Conservation (phyloP, 2,329 filamentous ascomycete species). For the Paradendryphiella salina region DNA sequence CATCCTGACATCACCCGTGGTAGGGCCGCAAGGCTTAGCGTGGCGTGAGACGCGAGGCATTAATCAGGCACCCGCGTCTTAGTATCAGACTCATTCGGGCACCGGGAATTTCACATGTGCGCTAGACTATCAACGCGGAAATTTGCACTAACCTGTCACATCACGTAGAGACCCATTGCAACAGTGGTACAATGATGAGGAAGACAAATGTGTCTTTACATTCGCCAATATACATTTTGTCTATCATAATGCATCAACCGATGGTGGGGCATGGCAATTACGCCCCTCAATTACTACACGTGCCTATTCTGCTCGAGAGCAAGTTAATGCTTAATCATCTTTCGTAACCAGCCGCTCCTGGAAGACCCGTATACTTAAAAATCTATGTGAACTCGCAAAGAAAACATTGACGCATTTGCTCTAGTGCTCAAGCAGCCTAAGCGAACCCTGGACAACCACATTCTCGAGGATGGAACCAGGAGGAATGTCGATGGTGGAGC, state of each 20-base stretch:
- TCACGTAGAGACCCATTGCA: not conserved
- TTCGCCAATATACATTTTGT: conserved; percentile 23
- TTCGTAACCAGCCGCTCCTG: conserved; percentile 23
- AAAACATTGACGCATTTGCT: conserved; percentile 13
- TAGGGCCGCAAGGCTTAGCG: conserved; percentile 20
- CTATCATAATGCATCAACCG: conserved; percentile 34
- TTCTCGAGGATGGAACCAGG: conserved; percentile 97
- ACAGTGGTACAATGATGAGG: not conserved
- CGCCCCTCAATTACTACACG: conserved; percentile 14
- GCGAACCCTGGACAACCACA: conserved; percentile 96
- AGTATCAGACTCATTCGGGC: not conserved
- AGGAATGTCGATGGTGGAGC: conserved; percentile 95
- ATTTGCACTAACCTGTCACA: not conserved
- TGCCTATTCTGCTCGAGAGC: conserved; percentile 27
- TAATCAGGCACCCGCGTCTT: conserved; percentile 17
- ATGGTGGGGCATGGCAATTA: conserved; percentile 21
- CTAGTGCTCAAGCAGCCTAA: conserved; percentile 73
- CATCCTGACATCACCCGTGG: conserved; percentile 25
- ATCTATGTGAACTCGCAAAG: conserved; percentile 27
- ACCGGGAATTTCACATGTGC: not conserved
- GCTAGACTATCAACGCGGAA: not conserved
- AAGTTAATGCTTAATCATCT: conserved; percentile 27
- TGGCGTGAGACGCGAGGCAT: conserved; percentile 17
- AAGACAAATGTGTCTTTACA: conserved; percentile 13
- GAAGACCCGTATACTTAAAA: conserved; percentile 31